Base-by-base conservation (phyloP, 129 eudicot species). In the Chrysanthemum lavandulifolium region DNA sequence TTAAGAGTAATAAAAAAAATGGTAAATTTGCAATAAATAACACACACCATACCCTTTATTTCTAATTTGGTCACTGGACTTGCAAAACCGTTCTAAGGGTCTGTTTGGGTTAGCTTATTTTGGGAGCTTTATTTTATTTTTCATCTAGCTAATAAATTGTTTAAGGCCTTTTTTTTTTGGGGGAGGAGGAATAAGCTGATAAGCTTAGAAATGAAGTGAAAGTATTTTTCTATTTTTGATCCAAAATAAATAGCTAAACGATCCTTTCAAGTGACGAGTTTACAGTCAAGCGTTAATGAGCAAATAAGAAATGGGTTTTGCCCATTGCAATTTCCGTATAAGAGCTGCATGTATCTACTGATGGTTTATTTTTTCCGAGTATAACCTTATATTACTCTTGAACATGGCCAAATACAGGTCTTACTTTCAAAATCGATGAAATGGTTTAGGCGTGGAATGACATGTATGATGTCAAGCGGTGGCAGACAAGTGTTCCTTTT, bases 361-460 rank as follows among this genome's bases (percentile, higher is more conserved):
- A 12, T 3, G 3, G 13, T n/a, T 9, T 49, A 25, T 14, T 43
- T 67, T 61, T 36, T 29, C 48, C 4, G 50, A 73, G 10, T 4
- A 60, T 25, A 50, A 49, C 51, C 60, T 59, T 73, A 23, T 61
- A 13, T 23, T 71, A 56, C 49, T 61, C 69, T 81, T 2, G 36
- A 75, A 70, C 23, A 21, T 61, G 77, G 5, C 2, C 56, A 49
- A 19, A 5, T 83, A 76, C 80, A 82, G 87, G 84, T 48, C 77
- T 83, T 66, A 93, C 93, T 59, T 94, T 90, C 76, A 88, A 88
- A 78, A 88, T 94, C 60, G 91, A 94, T 79, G 99, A 94, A 77
- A 86, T 94, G 33, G 95, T 94, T 53, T 93, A 90, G 74, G 99
- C 99, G 19, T 94, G 97, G 97, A 86, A 88, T 83, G 97, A 94